Conservation (phyloP, 192 early-diverging fungal genomes). For the Backusella sp. region DNA sequence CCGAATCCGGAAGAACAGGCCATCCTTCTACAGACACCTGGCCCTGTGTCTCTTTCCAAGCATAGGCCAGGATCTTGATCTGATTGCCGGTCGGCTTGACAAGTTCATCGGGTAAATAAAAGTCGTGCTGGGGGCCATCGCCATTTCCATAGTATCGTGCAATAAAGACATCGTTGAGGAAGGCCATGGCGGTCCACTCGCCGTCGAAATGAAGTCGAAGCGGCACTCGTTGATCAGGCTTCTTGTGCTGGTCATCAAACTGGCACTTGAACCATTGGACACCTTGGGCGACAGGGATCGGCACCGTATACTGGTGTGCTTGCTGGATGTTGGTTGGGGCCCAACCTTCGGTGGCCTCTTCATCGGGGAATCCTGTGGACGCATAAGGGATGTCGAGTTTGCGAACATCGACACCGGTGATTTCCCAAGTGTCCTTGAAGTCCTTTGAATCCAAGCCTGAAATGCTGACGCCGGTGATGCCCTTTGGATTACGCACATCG, state of each 20-base stretch:
- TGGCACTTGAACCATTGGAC: slow-evolving; percentile 31
- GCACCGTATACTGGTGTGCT: neutral
- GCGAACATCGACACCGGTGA: slow-evolving; percentile 75
- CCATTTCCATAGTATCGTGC: slow-evolving; percentile 69
- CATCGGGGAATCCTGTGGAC: slow-evolving; percentile 76
- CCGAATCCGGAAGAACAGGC: slow-evolving; percentile 23
- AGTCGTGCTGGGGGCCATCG: slow-evolving; percentile 67
- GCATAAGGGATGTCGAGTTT: slow-evolving; percentile 55
- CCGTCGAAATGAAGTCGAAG: slow-evolving; percentile 66
- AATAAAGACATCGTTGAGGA: slow-evolving; percentile 66
- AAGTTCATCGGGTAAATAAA: slow-evolving; percentile 60
- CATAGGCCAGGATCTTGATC: slow-evolving; percentile 48
- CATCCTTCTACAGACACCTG: slow-evolving; percentile 23
- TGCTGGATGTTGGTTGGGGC: neutral
- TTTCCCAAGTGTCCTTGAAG: slow-evolving; percentile 54
- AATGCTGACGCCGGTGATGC: slow-evolving; percentile 64
- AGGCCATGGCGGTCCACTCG: slow-evolving; percentile 64
- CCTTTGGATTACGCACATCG: slow-evolving; percentile 74
- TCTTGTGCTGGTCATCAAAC: slow-evolving; percentile 24
- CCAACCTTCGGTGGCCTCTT: slow-evolving; percentile 48
- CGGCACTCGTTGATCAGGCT: slow-evolving; percentile 43
- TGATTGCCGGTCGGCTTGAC: slow-evolving; percentile 38
- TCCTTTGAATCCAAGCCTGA: slow-evolving; percentile 49
- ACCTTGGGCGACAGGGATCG: slow-evolving; percentile 33
- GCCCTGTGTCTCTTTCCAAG: slow-evolving; percentile 31